Conservation (phyloP, 371 early-diverging fungal species). For the Mucor ambiguus region DNA sequence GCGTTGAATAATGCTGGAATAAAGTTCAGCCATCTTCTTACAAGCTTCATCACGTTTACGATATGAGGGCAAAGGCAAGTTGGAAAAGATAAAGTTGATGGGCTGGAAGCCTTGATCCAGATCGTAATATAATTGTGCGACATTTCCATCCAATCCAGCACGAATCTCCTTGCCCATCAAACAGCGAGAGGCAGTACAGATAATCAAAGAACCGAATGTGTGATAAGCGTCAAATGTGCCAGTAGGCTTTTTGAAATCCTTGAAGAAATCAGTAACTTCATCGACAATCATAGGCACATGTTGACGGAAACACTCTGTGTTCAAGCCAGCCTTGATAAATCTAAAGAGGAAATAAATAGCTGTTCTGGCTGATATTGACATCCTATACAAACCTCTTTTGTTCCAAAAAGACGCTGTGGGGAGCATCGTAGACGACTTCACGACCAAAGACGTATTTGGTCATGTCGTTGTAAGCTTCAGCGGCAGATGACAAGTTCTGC, state of each 20-base stretch:
- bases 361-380: background rate
- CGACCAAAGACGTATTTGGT: slow-evolving; percentile 96
- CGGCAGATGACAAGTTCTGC: slow-evolving; percentile 87
- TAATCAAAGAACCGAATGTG: slow-evolving; percentile 89
- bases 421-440: slow-evolving; percentile 97
- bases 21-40: slow-evolving; percentile 79
- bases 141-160: slow-evolving; percentile 70
- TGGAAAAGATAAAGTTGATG: slow-evolving; percentile 81
- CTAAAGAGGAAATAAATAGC: slow-evolving; percentile 26
- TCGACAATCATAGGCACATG: slow-evolving; percentile 89
- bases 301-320: slow-evolving; percentile 81
- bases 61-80: slow-evolving; percentile 52
- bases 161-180: slow-evolving; percentile 95
- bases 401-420: slow-evolving; percentile 93
- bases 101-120: slow-evolving; percentile 95
- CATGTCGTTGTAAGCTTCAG: slow-evolving; percentile 92
- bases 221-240: slow-evolving; percentile 71
- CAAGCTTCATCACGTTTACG: slow-evolving; percentile 87
- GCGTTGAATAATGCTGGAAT: slow-evolving; percentile 79
- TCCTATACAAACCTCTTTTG: slow-evolving; percentile 77
- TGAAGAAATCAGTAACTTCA: slow-evolving; percentile 82
- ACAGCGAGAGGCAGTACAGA: slow-evolving; percentile 93
- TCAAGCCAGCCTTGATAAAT: slow-evolving; percentile 93
- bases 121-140: slow-evolving; percentile 90
- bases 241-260: slow-evolving; percentile 32